Conservation (phyloP, 2,329 filamentous ascomycete species). For the Diaporthe citriasiana region DNA sequence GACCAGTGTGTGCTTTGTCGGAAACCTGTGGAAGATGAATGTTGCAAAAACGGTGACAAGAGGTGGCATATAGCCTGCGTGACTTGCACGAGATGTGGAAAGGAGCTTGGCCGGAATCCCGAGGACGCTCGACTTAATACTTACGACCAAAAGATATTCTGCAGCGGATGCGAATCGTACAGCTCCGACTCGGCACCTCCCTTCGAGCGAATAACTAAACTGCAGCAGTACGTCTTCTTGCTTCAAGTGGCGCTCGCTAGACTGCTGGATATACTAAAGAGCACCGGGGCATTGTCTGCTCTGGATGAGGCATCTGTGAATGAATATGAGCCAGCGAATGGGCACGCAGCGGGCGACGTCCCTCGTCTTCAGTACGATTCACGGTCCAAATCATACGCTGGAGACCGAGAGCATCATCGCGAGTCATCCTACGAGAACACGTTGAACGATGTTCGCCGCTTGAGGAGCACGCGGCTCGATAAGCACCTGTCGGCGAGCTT, state of each 20-base stretch:
- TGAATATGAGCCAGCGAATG: conserved; percentile 76
- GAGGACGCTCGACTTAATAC: conserved; percentile 80
- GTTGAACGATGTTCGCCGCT: conserved; percentile 91
- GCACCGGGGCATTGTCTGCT: conserved; percentile 83
- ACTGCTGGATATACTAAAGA: conserved; percentile 87
- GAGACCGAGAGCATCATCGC: conserved; percentile 72
- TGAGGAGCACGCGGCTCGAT: conserved; percentile 94
- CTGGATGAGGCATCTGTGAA: conserved; percentile 79
- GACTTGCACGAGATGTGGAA: conserved; percentile 75
- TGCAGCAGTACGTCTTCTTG: conserved; percentile 95
- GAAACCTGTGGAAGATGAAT: conserved; percentile 95
- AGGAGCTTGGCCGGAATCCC: conserved; percentile 77
- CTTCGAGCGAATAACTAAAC: conserved; percentile 83
- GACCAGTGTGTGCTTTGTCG: conserved; percentile 88
- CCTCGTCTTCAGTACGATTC: conserved; percentile 74
- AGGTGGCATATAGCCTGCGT: conserved; percentile 90
- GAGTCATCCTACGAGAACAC: conserved; percentile 93
- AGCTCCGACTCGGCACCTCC: conserved; percentile 64
- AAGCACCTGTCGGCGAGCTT: conserved; percentile 95
- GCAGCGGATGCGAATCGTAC: conserved; percentile 74
- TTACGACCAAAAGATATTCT: conserved; percentile 78
- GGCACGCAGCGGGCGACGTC: conserved; percentile 65
- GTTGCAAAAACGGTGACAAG: conserved; percentile 79
- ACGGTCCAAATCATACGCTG: conserved; percentile 81
- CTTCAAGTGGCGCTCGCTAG: conserved; percentile 92